These are phyloP conservation scores for Mucor velutinosus DNA, from an alignment of 371 early-diverging fungal genomes.

Conservation along the genomic window DNA sequence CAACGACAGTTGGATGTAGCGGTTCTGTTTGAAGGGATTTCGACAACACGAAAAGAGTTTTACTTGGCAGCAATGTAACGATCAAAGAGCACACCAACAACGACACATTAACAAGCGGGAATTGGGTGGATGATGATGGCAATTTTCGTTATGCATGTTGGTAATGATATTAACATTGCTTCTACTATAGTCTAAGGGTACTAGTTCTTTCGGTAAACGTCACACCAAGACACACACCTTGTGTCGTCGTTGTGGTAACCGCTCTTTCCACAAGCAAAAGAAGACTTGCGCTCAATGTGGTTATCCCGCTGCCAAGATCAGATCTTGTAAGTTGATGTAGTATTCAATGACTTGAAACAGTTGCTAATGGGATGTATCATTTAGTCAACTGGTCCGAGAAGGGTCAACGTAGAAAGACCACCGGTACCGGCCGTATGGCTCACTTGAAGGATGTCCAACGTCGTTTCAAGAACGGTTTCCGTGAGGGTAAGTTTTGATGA, in stretches of 20 bases:
- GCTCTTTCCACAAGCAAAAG: conserved; percentile 99
- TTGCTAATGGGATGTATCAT: background rate
- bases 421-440: conserved; percentile 98
- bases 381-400: conserved; percentile 95
- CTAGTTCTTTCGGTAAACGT: conserved; percentile 99
- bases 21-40: background rate
- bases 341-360: too few relatives aligned
- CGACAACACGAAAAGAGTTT: background rate
- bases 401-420: conserved; percentile 97
- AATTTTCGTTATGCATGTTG: background rate
- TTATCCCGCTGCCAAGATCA: conserved; percentile 98
- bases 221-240: conserved; percentile 99
- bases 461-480: conserved; percentile 98
- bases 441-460: conserved; percentile 92
- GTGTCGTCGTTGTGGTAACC: conserved; percentile 98
- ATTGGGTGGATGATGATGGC: background rate
- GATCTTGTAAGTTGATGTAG: conserved; percentile 76
- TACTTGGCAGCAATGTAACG: background rate
- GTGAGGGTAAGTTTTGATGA: conserved; percentile 64
- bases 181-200: conserved; percentile 94
- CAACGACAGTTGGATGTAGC: background rate
- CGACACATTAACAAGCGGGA: background rate
- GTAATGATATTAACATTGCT: background rate
- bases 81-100: background rate
- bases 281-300: conserved; percentile 99